These are phyloP conservation scores for Dictyostelium discoideum DNA, from an alignment of 78 protist species.

Conservation along the genomic window dicty_2.7 NC_007088.5:1663001-1663500, in stretches of 20 bases:
- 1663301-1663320: neutral
- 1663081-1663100: conserved; percentile 51
- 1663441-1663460: neutral
- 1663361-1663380: neutral
- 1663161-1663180: conserved; percentile 51
- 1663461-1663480: neutral
- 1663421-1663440: neutral
- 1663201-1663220: neutral
- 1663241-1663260: neutral
- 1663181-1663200: conserved; percentile 1
- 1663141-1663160: conserved; percentile 10
- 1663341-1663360: neutral
- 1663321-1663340: neutral
- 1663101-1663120: conserved; percentile 51
- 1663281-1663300: neutral
- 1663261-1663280: neutral
- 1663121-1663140: neutral
- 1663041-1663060: conserved; percentile 43
- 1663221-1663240: neutral
- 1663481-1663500: neutral
- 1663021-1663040: conserved; percentile 72
- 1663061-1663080: conserved; percentile 20
- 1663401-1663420: neutral
- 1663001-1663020: conserved; percentile 78
- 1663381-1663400: too few species aligned